Base-by-base conservation (phyloP, 441 rosid genomes). In the Populus trichocarpa region DNA sequence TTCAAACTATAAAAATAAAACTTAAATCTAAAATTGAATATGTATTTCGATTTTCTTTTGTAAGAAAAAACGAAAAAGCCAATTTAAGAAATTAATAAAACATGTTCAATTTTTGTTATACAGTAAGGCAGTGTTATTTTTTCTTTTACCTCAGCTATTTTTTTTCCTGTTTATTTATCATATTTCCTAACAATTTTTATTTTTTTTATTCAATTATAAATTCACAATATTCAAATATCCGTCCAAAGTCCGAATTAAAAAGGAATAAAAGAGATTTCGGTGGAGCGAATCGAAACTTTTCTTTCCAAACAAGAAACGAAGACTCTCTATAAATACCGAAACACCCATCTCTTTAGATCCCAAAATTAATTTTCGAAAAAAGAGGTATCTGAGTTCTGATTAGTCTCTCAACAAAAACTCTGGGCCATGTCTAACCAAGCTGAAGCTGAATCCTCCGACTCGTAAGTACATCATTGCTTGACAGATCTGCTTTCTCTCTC, bases 371-470 rank as follows among this genome's bases (percentile, higher is more conserved):
- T 61, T 63, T 63, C 66, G 66, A 3, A 63, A 14, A 46, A 25
- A 65, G 14, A 68, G 46, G 12, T 33, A 10, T 33, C 6, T 16
- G 40, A 68, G 36, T 6, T 33, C 33, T 40, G 20, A 4, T 26
- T 1, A 11, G 6, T 33, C 53, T 61, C 68, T 46, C 6, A 46
- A 46, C 57, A 46, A 46, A 50, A 72, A 30, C 81, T 80, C 77
- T 69, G 76, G 63, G 68, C 83, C 83, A 95, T 95, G 98, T 63
- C 97, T 38, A 83, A 83, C 83, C 89, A 92, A 82, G 87, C 95
- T 9, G 96, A 92, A 82, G 87, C 95, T 9, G 96, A 92, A 88
- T 88, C 99, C 25, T 93, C 99, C 30, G 97, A 88, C 87, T 81
- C 96, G 99, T 95, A 83, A 86, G 91, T 70, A 36, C 57, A 61